Base-by-base conservation (phyloP, 1,284 basidiomycete species). In the Microbotryum scabiosae region DNA sequence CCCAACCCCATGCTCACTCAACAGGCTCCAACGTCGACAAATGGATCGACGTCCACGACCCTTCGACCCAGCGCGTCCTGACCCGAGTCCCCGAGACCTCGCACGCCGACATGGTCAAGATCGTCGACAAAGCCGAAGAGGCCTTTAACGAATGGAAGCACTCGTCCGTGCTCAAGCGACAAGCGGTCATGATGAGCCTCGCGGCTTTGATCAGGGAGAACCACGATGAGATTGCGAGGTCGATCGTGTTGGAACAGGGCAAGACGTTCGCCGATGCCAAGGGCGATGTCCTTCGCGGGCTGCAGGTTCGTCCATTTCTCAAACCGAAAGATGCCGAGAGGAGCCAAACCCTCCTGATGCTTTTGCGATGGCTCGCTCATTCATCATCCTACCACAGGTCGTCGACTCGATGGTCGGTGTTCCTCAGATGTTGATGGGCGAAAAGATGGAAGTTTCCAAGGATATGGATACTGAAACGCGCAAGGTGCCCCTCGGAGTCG, bases 401-500 rank as follows among this genome's bases (percentile, higher is more conserved):
- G 92, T 96, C 30, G 94, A 98, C 74, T 84, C 85, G 16, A 87
- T 91, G 25, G 83, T 85, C 56, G 85, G 84, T 36, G 85, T 92
- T 68, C 90, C 94, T 1, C 85, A 85, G 1, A 86, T 84, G 16
- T 76, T 97, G 25, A 79, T 96, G 54, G 93, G 90, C 3, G 88
- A 96, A 67, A 90, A 92, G 73, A 78, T 97, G 57, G 94, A 97
- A 81, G 90, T 94, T 9, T 88, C 88, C 76, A 91, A 86, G 76
- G 92, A 97, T 73, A 98, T 97, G 94, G 94, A 97, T 74, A 97
- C 94, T 10, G 85, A 88, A 63, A 85, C 86, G 25, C 82, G 90
- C 51, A 82, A 83, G 64, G 68, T 75, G 26, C 75, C 78, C 20
- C 69, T 75, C 55, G 88, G 91, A 67, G 84, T 96, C 50, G 85